These are phyloP conservation scores for Ampelocalamus luodianensis DNA, from an alignment of 176 grass and related monocot species.

Conservation along the genomic window DNA sequence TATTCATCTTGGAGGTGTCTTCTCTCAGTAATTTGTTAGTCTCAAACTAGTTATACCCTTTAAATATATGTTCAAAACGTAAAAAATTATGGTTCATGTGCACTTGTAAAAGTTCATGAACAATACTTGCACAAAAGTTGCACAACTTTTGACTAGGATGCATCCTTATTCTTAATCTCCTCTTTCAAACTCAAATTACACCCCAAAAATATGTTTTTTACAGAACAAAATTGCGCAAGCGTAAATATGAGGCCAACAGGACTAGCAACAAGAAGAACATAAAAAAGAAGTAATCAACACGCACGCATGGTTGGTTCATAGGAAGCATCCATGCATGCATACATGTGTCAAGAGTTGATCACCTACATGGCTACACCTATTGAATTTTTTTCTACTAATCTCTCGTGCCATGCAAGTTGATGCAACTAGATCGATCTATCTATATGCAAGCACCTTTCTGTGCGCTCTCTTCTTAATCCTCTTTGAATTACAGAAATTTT, in stretches of 20 bases:
- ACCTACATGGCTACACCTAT: conserved; percentile 43
- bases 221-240: background rate
- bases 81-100: background rate
- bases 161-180: background rate
- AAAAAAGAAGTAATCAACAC: conserved; percentile 23
- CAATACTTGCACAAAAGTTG: background rate
- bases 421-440: conserved; percentile 27
- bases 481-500: no score
- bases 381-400: background rate
- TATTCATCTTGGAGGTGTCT: background rate
- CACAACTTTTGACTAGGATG: conserved; percentile 7
- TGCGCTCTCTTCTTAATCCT: conserved; percentile 27
- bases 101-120: background rate
- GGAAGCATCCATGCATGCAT: conserved; percentile 14
- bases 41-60: background rate
- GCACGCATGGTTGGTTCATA: conserved; percentile 34
- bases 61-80: background rate
- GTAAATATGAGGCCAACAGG: background rate
- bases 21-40: background rate
- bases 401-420: conserved; percentile 24
- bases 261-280: background rate
- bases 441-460: conserved; percentile 22
- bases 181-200: background rate
- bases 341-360: conserved; percentile 60
- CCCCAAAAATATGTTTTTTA: background rate